Evolutionary conservation across 2,329 filamentous ascomycete species (phyloP), one percentile per base, ranked within the genome.

Genomic region (Cercospora sp.): DNA sequence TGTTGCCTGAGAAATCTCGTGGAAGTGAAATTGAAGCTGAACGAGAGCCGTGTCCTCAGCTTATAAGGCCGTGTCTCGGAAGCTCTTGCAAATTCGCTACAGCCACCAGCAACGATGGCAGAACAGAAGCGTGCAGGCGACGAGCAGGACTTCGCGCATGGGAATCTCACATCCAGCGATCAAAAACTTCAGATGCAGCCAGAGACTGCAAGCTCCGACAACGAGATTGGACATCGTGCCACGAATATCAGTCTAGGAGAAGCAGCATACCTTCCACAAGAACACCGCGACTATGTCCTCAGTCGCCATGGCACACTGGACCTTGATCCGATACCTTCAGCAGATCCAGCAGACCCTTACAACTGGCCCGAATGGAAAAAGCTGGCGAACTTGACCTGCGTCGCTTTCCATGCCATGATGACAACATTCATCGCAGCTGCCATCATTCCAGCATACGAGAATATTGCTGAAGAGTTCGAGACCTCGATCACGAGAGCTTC

Each of bases 391-490:
- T 77, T 89, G 0, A 65, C 82, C 10, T 80, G 87, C 9, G 85
- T 89, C 16, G 83, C 85, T 20, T 69, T 60, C 10, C 67, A 75
- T 61, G 84, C 85, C 30, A 83, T 83, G 76, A 87, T 87, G 83
- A 81, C 82, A 55, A 85, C 84, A 0, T 87, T 88, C 70, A 85
- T 81, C 1, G 84, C 86, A 0, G 81, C 85, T 0, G 77, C 81
- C 4, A 87, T 88, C 69, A 84, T 86, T 67, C 83, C 84, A 2
- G 86, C 85, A 3, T 88, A 84, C 72, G 80, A 82, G 57, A 78
- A 81, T 23, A 87, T 89, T 31, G 80, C 85, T 1, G 76, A 79
- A 31, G 85, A 87, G 57, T 76, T 88, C 1, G 77, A 77, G 18
- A 80, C 84, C 45, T 80, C 79, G 10, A 74, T 88, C 1, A 84